Base-by-base conservation (phyloP, 2,329 filamentous ascomycete species). In the Talaromyces rugulosus region DNA sequence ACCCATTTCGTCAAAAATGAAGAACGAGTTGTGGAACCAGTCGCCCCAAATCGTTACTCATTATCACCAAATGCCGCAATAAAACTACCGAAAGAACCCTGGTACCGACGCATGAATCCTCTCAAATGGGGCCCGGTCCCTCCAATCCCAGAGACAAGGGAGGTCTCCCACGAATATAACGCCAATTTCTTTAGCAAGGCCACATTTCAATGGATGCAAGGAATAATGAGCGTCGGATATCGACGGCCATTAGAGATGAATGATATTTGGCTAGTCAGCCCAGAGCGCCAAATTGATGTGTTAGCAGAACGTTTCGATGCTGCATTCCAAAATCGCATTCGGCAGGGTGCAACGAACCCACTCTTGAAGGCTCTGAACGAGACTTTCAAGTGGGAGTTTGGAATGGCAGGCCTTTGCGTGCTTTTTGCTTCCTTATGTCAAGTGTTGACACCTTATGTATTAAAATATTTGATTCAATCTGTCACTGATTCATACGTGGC, bases 171-270 rank as follows among this genome's bases (percentile, higher is more conserved):
- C 9, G 55, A 57, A 23, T 57, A 34, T 47, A 40, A 28, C 2
- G 36, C 55, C n/a, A 18, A 40, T 18, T 57, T 42, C 18, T 40
- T 47, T 18, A 57, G 55, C 27, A 57, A 57, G 14, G 28, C 44
- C 34, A 47, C 55, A 3, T 57, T 57, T n/a, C 40, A 40, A n/a
- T 57, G 55, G 55, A 44, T 57, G 34, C 34, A 40, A 44, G 40
- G 34, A 57, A 42, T 57, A 18, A 57, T 57, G 55, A 40, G 23
- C 18, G 55, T 57, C 7, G 55, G 55, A 23, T 57, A 57, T 57
- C 55, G 55, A 8, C 34, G 55, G 27, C 55, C 55, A 57, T 33
- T 57, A 40, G 34, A 57, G 44, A 27, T 57, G 8, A 44, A 57
- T 18, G 55, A 57, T n/a, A 57, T 57, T 44, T 40, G 34, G 27